These are phyloP conservation scores for Oryza longistaminata DNA, from an alignment of 176 grass and related monocot genomes.

Conservation along the genomic window DNA sequence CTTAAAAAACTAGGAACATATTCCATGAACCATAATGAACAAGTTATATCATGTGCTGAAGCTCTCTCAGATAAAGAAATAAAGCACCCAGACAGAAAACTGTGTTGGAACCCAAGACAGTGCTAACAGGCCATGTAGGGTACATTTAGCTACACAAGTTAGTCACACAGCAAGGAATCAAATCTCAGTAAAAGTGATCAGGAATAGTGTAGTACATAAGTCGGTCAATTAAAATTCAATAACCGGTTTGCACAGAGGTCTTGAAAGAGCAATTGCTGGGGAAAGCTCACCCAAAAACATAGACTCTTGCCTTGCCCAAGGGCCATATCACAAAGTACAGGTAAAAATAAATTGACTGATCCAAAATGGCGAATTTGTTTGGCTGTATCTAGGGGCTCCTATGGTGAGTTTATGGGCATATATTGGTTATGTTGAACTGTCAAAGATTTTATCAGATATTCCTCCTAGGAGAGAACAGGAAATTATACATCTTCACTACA, in stretches of 20 bases:
- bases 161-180: not conserved
- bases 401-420: not conserved
- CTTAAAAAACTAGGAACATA: not conserved
- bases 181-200: not conserved
- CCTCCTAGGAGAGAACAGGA: not conserved
- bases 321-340: not conserved
- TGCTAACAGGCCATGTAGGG: not conserved
- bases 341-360: not conserved
- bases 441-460: not conserved
- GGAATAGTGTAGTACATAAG: not conserved
- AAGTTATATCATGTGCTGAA: not conserved
- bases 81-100: not conserved
- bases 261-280: not conserved
- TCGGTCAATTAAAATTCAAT: not conserved
- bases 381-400: not conserved
- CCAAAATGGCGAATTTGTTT: not conserved
- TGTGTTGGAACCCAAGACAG: not conserved
- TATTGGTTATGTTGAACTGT: not conserved
- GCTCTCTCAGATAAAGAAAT: not conserved
- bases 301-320: not conserved
- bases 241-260: not conserved
- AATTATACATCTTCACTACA: not conserved
- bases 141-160: not conserved
- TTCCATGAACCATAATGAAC: not conserved
- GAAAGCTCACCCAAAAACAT: not conserved